Conservation (phyloP, 345 rosid species). For the rapeseed (Brassica napus) region Da-Ae NC_063447.1:3149501-3150000, state of each 20-base stretch:
- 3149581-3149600: background rate
- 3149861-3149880: constrained; percentile 61
- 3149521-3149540: constrained; percentile 67
- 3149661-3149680: constrained; percentile 92
- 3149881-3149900: constrained; percentile 65
- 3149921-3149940: constrained; percentile 96
- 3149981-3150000: constrained; percentile 20
- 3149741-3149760: constrained; percentile 82
- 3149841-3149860: constrained; percentile 76
- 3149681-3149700: constrained; percentile 54
- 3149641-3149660: constrained; percentile 73
- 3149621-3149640: constrained; percentile 92
- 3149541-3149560: constrained; percentile 63
- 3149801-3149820: constrained; percentile 92
- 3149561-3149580: background rate
- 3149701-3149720: constrained; percentile 44
- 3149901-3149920: constrained; percentile 71
- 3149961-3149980: constrained; percentile 27
- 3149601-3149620: constrained; percentile 42
- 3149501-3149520: constrained; percentile 61
- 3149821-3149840: constrained; percentile 64
- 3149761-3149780: constrained; percentile 61
- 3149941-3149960: constrained; percentile 56
- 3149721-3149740: constrained; percentile 62
- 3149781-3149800: constrained; percentile 86